Evolutionary conservation across 352 stramenopile species (phyloP), one percentile per base, ranked within the genome.

Genomic region (Phytophthora fragariaefolia): DNA sequence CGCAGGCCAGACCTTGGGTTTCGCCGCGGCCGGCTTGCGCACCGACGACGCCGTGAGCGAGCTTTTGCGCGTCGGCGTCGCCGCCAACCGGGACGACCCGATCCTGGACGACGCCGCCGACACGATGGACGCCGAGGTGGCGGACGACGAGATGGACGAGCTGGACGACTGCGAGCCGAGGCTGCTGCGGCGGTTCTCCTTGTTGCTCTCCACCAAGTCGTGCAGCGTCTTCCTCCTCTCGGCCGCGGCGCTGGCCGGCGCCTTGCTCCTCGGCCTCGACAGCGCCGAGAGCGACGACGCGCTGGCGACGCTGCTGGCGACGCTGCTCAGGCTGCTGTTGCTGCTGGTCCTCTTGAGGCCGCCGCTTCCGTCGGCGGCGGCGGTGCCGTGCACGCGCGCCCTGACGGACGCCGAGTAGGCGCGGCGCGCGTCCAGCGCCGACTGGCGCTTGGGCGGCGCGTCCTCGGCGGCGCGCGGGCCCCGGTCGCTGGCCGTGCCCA

Each of bases 121-220:
- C 49, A 72, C 47, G 13, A 79, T 61, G 1, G 72, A 79, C 58
- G 66, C 53, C 13, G 73, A 74, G 32, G 74, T 76, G n/a, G 77
- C 63, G 1, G 72, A 73, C 9, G 79, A 82, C 18, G 75, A 79
- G 18, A 79, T 72, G 2, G 79, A 85, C 48, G 79, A 86, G 20
- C 49, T 75, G 30, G 77, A 86, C 32, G 79, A 88, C 64, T 82
- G 75, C 10, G 79, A 87, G 23, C 69, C 71, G 7, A 88, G 62
- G 58, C 77, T 88, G 48, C 64, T 83, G 40, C 79, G 79, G 27
- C 79, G 64, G 8, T 75, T 58, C 24, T 82, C 74, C 45, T 75
- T 73, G 36, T 80, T 77, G 38, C 58, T 73, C 34, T 76, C 76
- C 18, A 82, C 65, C 28, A 82, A 59, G 24, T 83, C 79, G 22